phyloP scores from a whole-genome alignment of 805 yeast species.

The Cyberlindnera maclurae region DNA sequence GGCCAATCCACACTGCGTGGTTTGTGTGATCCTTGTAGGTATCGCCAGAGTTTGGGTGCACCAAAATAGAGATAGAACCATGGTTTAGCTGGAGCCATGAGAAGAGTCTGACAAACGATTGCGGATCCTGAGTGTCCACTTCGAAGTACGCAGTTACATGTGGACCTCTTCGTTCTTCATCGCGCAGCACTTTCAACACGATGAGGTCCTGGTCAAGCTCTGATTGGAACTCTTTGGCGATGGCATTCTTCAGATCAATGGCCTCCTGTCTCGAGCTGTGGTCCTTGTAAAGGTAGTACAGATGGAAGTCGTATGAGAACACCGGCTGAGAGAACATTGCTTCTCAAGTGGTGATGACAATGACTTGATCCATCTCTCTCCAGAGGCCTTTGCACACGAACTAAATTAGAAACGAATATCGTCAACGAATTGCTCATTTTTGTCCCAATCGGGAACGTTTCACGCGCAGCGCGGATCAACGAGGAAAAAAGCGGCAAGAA shows the following conservation, averaged over 20 bases:
- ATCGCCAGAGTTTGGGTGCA: conserved; percentile 43
- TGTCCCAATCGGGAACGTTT: not conserved
- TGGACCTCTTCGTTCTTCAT: conserved; percentile 25
- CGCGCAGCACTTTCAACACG: conserved; percentile 8
- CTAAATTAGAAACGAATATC: not conserved
- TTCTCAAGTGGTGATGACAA: not conserved
- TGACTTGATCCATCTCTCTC: not conserved
- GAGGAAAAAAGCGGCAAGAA: conserved; percentile 2
- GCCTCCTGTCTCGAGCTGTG: conserved; percentile 30
- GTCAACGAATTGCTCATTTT: not conserved
- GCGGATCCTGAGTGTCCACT: conserved; percentile 38
- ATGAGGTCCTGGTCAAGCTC: conserved; percentile 27
- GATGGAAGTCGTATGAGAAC: conserved; percentile 42
- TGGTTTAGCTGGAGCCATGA: conserved; percentile 44
- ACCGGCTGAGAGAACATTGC: conserved; percentile 13
- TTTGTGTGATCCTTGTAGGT: conserved; percentile 37
- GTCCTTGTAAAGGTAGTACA: conserved; percentile 34
- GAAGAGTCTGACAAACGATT: conserved; percentile 33
- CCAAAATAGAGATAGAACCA: conserved; percentile 41
- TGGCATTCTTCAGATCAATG: conserved; percentile 32
- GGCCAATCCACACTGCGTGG: conserved; percentile 47
- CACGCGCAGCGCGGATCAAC: not conserved
- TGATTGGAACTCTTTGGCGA: conserved; percentile 30
- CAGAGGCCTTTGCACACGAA: not conserved
- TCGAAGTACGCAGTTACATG: conserved; percentile 51